phyloP scores from a whole-genome alignment of 2,329 filamentous ascomycete species.

The Thelonectria rubi region DNA sequence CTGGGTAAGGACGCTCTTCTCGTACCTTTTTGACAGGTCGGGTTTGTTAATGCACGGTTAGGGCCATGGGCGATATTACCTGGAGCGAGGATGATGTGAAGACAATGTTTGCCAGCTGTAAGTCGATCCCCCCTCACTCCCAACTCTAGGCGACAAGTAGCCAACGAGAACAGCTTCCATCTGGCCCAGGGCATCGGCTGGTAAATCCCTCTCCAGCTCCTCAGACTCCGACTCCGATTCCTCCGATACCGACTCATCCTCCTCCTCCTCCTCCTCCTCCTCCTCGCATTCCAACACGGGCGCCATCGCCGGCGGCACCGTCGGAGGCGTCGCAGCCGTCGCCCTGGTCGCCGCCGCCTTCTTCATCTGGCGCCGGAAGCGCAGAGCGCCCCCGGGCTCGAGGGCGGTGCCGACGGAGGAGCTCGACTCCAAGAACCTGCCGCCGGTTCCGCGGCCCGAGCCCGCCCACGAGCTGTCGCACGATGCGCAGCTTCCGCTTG shows the following conservation, averaged over 20 bases:
- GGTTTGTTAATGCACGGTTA: not conserved
- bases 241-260: not conserved
- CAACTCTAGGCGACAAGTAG: not conserved
- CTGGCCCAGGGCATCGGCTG: not conserved
- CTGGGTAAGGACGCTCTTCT: not conserved
- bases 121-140: not conserved
- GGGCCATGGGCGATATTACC: not conserved
- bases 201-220: not conserved
- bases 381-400: not conserved
- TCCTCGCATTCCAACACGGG: not conserved
- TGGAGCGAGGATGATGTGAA: conserved; percentile 2
- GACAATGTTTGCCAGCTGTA: not conserved
- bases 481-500: not conserved
- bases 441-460: not conserved
- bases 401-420: not conserved
- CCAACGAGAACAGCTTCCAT: not conserved
- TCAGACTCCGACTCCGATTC: not conserved
- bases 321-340: conserved; percentile 5
- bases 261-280: not conserved
- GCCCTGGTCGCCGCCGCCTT: not conserved
- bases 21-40: not conserved
- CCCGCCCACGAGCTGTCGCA: not conserved
- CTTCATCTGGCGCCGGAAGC: conserved; percentile 14
- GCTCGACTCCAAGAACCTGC: not conserved
- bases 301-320: conserved; percentile 6